Conservation (phyloP, 257 asterid species). For the Solanum microdontum region DNA sequence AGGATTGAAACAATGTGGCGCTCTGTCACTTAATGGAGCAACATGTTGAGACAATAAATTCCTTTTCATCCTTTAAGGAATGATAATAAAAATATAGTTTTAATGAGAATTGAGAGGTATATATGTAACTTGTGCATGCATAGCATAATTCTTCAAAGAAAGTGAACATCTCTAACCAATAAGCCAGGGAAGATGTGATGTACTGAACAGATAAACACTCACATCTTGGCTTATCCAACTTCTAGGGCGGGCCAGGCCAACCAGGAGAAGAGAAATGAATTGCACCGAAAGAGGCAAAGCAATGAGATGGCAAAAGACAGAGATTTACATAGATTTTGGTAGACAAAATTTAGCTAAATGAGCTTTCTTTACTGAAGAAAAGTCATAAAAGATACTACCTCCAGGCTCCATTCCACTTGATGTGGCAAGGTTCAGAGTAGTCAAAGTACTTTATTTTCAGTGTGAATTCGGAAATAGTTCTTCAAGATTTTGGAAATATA, state of each 20-base stretch:
- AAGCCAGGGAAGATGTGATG: background rate
- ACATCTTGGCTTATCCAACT: background rate
- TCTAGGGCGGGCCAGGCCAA: background rate
- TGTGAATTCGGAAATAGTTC: background rate
- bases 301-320: background rate
- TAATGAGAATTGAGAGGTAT: background rate
- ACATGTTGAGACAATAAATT: background rate
- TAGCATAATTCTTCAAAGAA: background rate
- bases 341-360: background rate
- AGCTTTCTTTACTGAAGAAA: background rate
- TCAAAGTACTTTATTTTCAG: background rate
- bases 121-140: background rate
- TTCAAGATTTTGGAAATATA: background rate
- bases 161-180: background rate
- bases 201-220: background rate
- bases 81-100: background rate
- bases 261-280: background rate
- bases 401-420: background rate
- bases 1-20: background rate
- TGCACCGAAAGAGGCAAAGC: background rate
- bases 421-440: background rate
- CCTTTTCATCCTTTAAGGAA: background rate
- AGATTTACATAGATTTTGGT: background rate
- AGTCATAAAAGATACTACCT: background rate
- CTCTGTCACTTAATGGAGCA: background rate